phyloP scores from a whole-genome alignment of 805 yeast genomes.

The Monosporozyma servazzii region DNA sequence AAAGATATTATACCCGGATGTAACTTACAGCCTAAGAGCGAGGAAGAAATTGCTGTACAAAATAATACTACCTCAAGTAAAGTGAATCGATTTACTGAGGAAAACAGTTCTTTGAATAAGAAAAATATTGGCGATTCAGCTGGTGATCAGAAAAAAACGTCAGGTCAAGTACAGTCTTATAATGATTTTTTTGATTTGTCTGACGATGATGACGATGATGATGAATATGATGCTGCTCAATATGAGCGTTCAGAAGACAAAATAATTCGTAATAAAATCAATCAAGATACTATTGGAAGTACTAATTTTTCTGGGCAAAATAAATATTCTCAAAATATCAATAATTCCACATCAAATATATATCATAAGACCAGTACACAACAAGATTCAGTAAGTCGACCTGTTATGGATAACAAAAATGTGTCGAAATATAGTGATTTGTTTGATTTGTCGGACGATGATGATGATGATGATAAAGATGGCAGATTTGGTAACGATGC shows the following conservation, averaged over 20 bases:
- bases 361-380: not conserved
- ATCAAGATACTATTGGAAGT: not conserved
- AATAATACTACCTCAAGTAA: not conserved
- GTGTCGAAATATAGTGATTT: constrained; percentile 13
- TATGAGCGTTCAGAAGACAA: not conserved
- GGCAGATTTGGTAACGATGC: constrained; percentile 1
- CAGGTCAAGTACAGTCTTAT: constrained; percentile 2
- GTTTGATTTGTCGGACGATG: constrained; percentile 20
- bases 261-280: not conserved
- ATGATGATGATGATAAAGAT: constrained; percentile 14
- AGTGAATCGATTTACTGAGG: not conserved
- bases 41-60: not conserved
- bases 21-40: not conserved
- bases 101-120: not conserved
- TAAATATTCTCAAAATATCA: not conserved
- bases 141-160: not conserved
- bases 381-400: not conserved
- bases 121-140: not conserved
- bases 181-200: constrained; percentile 8
- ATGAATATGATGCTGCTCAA: not conserved
- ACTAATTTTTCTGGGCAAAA: not conserved
- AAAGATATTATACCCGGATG: not conserved
- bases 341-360: not conserved
- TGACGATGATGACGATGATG: constrained; percentile 5
- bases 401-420: not conserved